phyloP scores from a whole-genome alignment of 2,329 filamentous ascomycete species.

The Alternaria postmessia region DNA sequence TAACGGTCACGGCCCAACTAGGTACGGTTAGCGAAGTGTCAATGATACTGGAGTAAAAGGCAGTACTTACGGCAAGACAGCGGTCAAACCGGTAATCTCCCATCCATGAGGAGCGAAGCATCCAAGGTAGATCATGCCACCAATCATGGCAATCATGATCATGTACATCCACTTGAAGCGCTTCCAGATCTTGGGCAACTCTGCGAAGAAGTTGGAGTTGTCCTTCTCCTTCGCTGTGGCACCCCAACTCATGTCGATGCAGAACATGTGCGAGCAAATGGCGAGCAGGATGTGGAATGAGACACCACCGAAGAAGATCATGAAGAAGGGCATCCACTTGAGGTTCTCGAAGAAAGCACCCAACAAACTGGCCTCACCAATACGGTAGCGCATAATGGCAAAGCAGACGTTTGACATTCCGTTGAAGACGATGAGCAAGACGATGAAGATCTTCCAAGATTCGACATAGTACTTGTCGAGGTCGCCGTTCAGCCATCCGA shows the following conservation, averaged over 20 bases:
- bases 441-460: slow-evolving; percentile 71
- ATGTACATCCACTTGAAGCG: slow-evolving; percentile 73
- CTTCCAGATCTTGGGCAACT: slow-evolving; percentile 79
- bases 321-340: slow-evolving; percentile 70
- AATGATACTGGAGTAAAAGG: neutral
- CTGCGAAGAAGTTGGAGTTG: slow-evolving; percentile 84
- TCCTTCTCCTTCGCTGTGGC: slow-evolving; percentile 83
- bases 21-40: slow-evolving; percentile 4
- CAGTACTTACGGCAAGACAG: slow-evolving; percentile 67
- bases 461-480: slow-evolving; percentile 81
- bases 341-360: slow-evolving; percentile 63
- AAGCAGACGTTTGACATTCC: slow-evolving; percentile 66
- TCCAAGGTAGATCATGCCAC: slow-evolving; percentile 72
- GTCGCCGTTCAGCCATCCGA: slow-evolving; percentile 75
- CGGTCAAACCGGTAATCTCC: slow-evolving; percentile 61
- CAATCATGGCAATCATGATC: slow-evolving; percentile 68
- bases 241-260: slow-evolving; percentile 85
- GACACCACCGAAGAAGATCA: slow-evolving; percentile 81
- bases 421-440: slow-evolving; percentile 70
- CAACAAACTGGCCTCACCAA: slow-evolving; percentile 62
- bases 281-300: slow-evolving; percentile 82
- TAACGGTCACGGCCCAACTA: slow-evolving; percentile 68
- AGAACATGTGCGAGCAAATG: slow-evolving; percentile 81
- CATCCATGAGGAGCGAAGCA: slow-evolving; percentile 70
- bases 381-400: slow-evolving; percentile 68